A percentile compares a stretch with the other conserved stretches of the same genome.
phyloP scores from a whole-genome alignment of 2,329 filamentous ascomycete genomes.

The Pyrenochaeta sp. region DNA sequence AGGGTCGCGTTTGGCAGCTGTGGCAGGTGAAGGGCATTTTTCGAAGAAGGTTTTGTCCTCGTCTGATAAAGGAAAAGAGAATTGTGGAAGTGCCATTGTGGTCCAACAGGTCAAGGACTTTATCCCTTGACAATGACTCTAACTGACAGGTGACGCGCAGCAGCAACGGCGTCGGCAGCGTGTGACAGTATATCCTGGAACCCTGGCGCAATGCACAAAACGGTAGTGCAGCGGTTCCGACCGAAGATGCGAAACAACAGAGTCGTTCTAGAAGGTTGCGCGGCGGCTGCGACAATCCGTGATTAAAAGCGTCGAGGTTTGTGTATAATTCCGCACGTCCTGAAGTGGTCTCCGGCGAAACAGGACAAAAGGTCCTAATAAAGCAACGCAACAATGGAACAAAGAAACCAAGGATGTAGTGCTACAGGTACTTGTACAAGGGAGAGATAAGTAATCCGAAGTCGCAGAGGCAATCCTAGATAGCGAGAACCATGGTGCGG shows the following conservation, averaged over 20 bases:
- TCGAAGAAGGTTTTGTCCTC: slow-evolving; percentile 4
- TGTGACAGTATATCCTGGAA: slow-evolving; percentile 14
- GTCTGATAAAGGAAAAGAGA: slow-evolving; percentile 7
- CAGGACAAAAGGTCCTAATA: too few relatives aligned
- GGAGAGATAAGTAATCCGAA: slow-evolving; percentile 15
- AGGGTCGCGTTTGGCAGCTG: slow-evolving; percentile 12
- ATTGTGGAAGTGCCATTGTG: slow-evolving; percentile 21
- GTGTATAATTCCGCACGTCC: too few relatives aligned
- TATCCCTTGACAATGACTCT: slow-evolving; percentile 13
- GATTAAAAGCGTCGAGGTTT: not conserved
- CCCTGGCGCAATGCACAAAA: slow-evolving; percentile 22
- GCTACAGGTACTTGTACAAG: slow-evolving; percentile 22
- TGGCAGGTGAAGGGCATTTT: not conserved
- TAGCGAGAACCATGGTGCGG: slow-evolving; percentile 18
- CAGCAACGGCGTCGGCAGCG: slow-evolving; percentile 11
- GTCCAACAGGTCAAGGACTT: not conserved
- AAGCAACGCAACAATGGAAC: slow-evolving; percentile 12
- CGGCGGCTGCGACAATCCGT: slow-evolving; percentile 1
- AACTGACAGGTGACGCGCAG: slow-evolving; percentile 15
- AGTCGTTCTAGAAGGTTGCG: slow-evolving; percentile 7
- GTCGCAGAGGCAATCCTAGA: slow-evolving; percentile 19
- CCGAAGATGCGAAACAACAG: slow-evolving; percentile 16
- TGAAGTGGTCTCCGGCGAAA: too few relatives aligned
- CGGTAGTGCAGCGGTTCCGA: slow-evolving; percentile 12
- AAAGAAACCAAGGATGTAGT: slow-evolving; percentile 12